phyloP scores from a whole-genome alignment of 2,329 filamentous ascomycete species.

The Parascedosporium putredinis region DNA sequence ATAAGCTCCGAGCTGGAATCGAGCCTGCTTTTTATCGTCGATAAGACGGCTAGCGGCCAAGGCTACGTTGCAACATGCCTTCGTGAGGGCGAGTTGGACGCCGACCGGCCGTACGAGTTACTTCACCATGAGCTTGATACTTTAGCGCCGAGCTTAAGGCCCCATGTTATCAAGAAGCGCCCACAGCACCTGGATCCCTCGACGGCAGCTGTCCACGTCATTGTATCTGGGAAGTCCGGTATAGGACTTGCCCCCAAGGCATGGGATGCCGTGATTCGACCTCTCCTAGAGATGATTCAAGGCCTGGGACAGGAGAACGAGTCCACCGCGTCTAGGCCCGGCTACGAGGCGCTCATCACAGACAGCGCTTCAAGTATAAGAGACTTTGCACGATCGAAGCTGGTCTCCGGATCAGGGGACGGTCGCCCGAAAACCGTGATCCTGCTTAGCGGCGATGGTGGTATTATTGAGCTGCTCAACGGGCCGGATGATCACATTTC shows the following conservation, averaged over 20 bases:
- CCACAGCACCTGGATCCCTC: slow-evolving; percentile 10
- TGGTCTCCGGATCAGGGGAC: slow-evolving; percentile 16
- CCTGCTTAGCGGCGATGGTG: slow-evolving; percentile 80
- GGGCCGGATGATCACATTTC: slow-evolving; percentile 22
- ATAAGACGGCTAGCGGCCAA: neutral
- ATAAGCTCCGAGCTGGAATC: neutral
- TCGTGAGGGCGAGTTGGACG: slow-evolving; percentile 9
- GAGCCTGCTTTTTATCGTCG: neutral
- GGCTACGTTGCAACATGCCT: slow-evolving; percentile 5
- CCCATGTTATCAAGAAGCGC: slow-evolving; percentile 7
- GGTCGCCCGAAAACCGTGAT: slow-evolving; percentile 46
- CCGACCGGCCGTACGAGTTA: slow-evolving; percentile 9
- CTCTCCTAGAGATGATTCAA: slow-evolving; percentile 7
- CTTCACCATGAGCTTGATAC: slow-evolving; percentile 12
- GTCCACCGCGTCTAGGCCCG: slow-evolving; percentile 10
- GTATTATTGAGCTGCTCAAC: slow-evolving; percentile 74
- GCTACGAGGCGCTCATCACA: slow-evolving; percentile 51
- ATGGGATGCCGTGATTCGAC: slow-evolving; percentile 7
- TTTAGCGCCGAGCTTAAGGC: slow-evolving; percentile 19
- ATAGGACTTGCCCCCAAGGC: slow-evolving; percentile 36
- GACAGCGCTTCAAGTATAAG: slow-evolving; percentile 51
- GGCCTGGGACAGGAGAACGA: neutral
- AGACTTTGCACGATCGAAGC: slow-evolving; percentile 40
- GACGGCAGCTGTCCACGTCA: slow-evolving; percentile 40
- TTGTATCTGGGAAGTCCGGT: slow-evolving; percentile 60